These are phyloP conservation scores for Kewa caespitosa DNA, from an alignment of 179 eudicot species.

Conservation along the genomic window DNA sequence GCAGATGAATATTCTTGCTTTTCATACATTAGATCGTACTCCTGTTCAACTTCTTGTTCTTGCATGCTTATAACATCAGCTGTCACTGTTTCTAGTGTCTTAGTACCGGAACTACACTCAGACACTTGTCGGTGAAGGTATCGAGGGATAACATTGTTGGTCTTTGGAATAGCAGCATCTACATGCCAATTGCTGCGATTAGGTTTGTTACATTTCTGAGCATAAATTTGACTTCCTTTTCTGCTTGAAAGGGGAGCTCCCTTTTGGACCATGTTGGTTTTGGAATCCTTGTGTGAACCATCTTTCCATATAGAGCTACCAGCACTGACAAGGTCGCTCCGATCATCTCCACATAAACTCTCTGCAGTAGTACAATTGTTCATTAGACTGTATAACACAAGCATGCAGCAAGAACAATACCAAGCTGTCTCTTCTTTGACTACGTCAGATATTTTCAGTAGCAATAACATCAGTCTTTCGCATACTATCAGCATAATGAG, in stretches of 20 bases:
- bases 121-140: conserved; percentile 55
- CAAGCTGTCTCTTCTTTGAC: too few species aligned
- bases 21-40: conserved; percentile 60
- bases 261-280: conserved; percentile 37
- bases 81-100: conserved; percentile 47
- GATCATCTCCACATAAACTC: conserved; percentile 47
- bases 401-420: conserved; percentile 1
- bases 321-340: conserved; percentile 50
- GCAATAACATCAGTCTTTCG: too few species aligned
- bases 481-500: too few species aligned
- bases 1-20: conserved; percentile 69
- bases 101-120: conserved; percentile 59
- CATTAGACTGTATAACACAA: conserved; percentile 13
- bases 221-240: conserved; percentile 39
- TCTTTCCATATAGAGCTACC: conserved; percentile 56
- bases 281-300: conserved; percentile 37
- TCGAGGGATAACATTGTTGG: conserved; percentile 24
- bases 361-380: conserved; percentile 44
- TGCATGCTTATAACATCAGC: conserved; percentile 46
- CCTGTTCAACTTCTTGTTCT: conserved; percentile 47
- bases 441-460: too few species aligned
- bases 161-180: conserved; percentile 66
- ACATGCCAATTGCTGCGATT: conserved; percentile 59
- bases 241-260: conserved; percentile 41
- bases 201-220: conserved; percentile 36